Base-by-base conservation (phyloP, 163 green algal genomes). In the Botryococcus braunii region DNA sequence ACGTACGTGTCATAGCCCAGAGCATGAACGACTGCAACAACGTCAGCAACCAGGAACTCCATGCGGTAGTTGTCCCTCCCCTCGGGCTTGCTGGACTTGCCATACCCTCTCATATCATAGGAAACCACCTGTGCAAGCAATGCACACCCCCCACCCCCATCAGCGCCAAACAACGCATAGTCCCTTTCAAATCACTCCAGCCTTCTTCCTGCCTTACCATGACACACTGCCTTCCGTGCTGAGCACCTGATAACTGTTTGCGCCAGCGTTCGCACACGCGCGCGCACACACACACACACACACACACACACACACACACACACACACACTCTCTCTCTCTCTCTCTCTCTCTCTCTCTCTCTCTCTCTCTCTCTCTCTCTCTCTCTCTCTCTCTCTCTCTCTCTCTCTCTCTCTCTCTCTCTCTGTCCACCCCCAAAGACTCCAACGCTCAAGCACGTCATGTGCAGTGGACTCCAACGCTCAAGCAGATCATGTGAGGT, bases 51-150 rank as follows among this genome's bases (percentile, higher is more conserved):
- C 31, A 91, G 62, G 5, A 49, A 37, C 5, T 77, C 59, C 23
- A 88, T 65, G 0, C n/a, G 52, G 71, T 92, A 92, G 13, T 70
- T 59, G 4, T 75, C 36, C 23, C 86, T 11, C 21, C 78, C 75
- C 69, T 77, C 63, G 21, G 85, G 85, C 57, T 85, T 83, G 41
- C 77, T 69, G 41, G 65, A 83, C 40, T 62, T 61, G 46, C 79
- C 82, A 58, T 84, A 94, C 11, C 88, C 88, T 3, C 87, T 57
- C 79, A 90, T 78, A 69, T 94, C 88, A 62, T 91, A 41, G 1
- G 88, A 85, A 17, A 85, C 80, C 17, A 89, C 76, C 59, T 66
- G 27, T 1, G 1, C 27, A 63, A 17, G 3, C 56, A 63, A 38
- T 61, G 8, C 17, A 7, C 8, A 21, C 50, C 32, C 8, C 35